phyloP scores from a whole-genome alignment of 768 basidiomycete genomes.

The Termitomyces sp. region DNA sequence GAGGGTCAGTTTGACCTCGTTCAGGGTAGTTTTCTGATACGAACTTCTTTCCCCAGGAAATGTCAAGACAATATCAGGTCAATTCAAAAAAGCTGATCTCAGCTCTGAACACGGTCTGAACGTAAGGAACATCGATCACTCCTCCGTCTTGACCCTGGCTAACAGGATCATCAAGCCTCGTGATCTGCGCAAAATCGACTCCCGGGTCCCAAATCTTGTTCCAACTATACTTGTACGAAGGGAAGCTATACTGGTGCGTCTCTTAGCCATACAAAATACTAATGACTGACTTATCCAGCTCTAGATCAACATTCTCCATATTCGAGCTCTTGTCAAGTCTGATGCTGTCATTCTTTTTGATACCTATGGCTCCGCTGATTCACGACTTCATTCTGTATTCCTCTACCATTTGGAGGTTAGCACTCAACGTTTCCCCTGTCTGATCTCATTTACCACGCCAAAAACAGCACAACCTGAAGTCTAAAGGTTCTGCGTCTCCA shows the following conservation, averaged over 20 bases:
- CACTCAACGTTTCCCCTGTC: slow-evolving; percentile 4
- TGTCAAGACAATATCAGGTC: slow-evolving; percentile 83
- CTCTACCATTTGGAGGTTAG: slow-evolving; percentile 81
- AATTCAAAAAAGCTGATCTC: slow-evolving; percentile 88
- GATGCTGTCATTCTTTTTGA: slow-evolving; percentile 91
- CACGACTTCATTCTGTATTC: slow-evolving; percentile 80
- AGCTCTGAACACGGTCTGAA: slow-evolving; percentile 85
- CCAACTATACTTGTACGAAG: slow-evolving; percentile 89
- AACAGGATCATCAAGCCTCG: slow-evolving; percentile 56
- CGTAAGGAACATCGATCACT: slow-evolving; percentile 45
- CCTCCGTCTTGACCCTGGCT: slow-evolving; percentile 15
- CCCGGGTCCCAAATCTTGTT: slow-evolving; percentile 87
- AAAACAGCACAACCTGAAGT: slow-evolving; percentile 75
- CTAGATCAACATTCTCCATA: slow-evolving; percentile 90
- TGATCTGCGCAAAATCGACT: slow-evolving; percentile 96
- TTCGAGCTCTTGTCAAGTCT: slow-evolving; percentile 91
- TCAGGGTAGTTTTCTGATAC: neutral
- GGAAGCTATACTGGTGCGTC: slow-evolving; percentile 78
- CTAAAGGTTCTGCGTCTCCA: slow-evolving; percentile 62
- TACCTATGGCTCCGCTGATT: slow-evolving; percentile 83
- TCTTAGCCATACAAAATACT: neutral
- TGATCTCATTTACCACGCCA: slow-evolving; percentile 1
- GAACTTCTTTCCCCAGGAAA: slow-evolving; percentile 45
- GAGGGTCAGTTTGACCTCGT: slow-evolving; percentile 46
- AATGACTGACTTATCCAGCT: neutral